These are phyloP conservation scores for Spiraea crenata DNA, from an alignment of 331 rosid species.

Conservation along the genomic window DNA sequence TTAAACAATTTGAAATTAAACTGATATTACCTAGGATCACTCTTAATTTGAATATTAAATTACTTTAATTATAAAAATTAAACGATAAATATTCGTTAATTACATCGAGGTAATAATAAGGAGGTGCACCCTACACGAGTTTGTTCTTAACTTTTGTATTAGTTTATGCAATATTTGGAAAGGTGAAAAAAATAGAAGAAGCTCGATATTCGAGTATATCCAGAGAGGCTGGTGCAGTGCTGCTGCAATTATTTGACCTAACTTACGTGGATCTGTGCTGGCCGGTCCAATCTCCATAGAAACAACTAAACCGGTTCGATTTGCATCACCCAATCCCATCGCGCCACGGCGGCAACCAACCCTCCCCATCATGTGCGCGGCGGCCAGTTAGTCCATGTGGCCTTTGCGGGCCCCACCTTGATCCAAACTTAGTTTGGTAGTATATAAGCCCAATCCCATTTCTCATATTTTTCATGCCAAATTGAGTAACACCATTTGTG, in stretches of 20 bases:
- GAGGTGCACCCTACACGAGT: too few species aligned
- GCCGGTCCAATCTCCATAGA: constrained; percentile 20
- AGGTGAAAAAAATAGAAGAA: too few species aligned
- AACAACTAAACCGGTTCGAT: constrained; percentile 29
- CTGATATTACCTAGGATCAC: too few species aligned
- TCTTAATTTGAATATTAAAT: too few species aligned
- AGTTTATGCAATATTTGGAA: too few species aligned
- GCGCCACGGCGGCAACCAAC: constrained; percentile 25
- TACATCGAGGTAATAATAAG: too few species aligned
- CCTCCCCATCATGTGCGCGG: constrained; percentile 46
- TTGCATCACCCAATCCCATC: neutral
- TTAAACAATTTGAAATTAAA: too few species aligned
- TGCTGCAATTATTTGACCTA: constrained; percentile 37
- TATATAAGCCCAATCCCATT: neutral
- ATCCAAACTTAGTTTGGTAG: constrained; percentile 19
- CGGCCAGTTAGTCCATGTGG: constrained; percentile 28
- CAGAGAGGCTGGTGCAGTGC: constrained; percentile 22
- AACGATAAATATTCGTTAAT: too few species aligned
- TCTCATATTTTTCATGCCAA: constrained; percentile 10
- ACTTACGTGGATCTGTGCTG: constrained; percentile 89
- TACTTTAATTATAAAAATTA: too few species aligned
- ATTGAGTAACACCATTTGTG: constrained; percentile 6
- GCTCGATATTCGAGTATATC: constrained; percentile 51
- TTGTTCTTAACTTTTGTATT: neutral
- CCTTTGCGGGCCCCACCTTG: constrained; percentile 8